A percentile compares a stretch with the other conserved stretches of the same genome.
Conservation (phyloP, 2,329 filamentous ascomycete species). For the Hypoxylon sp. region DNA sequence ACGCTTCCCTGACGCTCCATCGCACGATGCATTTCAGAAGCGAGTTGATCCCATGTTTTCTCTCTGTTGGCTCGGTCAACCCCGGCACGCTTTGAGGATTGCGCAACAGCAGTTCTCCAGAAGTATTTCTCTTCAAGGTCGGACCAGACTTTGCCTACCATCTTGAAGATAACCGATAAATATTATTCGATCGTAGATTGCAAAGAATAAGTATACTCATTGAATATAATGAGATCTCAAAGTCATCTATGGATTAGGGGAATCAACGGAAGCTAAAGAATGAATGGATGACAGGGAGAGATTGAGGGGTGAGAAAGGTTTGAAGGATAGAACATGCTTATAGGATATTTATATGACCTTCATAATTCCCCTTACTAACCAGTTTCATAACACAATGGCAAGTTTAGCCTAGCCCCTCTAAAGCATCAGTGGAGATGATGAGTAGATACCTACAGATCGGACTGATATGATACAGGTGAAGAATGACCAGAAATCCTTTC, state of each 20-base stretch:
- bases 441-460: background rate
- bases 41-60: slow-evolving; percentile 58
- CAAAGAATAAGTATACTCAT: slow-evolving; percentile 7
- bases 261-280: slow-evolving; percentile 1
- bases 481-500: background rate
- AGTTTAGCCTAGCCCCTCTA: background rate
- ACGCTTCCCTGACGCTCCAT: slow-evolving; percentile 54
- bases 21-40: slow-evolving; percentile 57
- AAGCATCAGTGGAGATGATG: background rate
- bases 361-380: background rate
- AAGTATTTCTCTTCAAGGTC: slow-evolving; percentile 64
- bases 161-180: slow-evolving; percentile 31
- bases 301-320: background rate
- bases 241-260: background rate
- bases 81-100: slow-evolving; percentile 56
- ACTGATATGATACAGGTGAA: background rate
- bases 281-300: slow-evolving; percentile 1
- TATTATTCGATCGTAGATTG: slow-evolving; percentile 1
- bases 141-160: slow-evolving; percentile 69
- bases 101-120: slow-evolving; percentile 61
- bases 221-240: background rate
- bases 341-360: slow-evolving; percentile 5
- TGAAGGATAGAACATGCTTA: slow-evolving; percentile 14
- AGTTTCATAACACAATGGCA: background rate
- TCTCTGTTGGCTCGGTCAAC: slow-evolving; percentile 49